Conservation (phyloP, 2,329 filamentous ascomycete genomes). For the Emergomyces pasteurianus region DNA sequence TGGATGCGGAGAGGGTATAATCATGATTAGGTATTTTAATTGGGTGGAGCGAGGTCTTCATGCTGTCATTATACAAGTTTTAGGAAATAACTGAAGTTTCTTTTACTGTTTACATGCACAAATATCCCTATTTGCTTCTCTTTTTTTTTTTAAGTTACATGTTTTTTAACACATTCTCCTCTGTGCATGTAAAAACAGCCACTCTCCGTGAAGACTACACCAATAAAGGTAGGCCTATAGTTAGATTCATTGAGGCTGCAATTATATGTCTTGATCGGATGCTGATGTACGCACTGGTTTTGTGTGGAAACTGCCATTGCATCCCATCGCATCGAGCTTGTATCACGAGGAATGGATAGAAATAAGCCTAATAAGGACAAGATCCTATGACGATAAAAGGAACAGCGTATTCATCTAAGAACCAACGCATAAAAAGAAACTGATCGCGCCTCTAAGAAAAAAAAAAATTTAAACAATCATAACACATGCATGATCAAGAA, state of each 20-base stretch:
- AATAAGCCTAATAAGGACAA: background rate
- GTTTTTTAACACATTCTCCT: background rate
- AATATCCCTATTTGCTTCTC: background rate
- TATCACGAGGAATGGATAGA: background rate
- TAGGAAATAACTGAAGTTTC: background rate
- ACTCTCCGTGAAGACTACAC: background rate
- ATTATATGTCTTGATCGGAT: background rate
- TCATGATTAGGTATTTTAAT: background rate
- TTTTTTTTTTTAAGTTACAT: background rate
- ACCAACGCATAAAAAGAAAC: background rate
- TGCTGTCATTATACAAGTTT: background rate
- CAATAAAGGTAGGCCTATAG: background rate
- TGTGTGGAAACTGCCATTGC: background rate
- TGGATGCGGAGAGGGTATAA: background rate
- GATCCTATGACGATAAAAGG: background rate
- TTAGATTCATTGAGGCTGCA: background rate
- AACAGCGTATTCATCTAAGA: background rate
- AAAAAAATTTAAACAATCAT: background rate
- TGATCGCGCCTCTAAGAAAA: background rate
- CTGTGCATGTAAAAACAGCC: background rate
- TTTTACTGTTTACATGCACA: no score
- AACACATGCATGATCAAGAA: slow-evolving; percentile 16
- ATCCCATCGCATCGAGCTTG: background rate
- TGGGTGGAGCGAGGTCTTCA: background rate
- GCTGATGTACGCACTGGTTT: background rate